These are phyloP conservation scores for Paxillus ammoniavirescens DNA, from an alignment of 768 basidiomycete species.

Conservation along the genomic window DNA sequence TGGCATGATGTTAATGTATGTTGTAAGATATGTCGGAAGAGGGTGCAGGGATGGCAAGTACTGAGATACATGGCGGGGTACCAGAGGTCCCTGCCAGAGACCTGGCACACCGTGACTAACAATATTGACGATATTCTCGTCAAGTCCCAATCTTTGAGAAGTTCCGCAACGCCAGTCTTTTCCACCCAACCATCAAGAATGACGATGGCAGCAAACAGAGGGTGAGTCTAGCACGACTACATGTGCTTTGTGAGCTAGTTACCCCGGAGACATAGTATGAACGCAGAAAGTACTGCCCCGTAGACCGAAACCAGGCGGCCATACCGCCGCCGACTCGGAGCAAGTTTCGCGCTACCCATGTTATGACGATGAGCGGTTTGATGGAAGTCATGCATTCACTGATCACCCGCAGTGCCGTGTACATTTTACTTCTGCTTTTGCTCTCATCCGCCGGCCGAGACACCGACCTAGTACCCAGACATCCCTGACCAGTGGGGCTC, in stretches of 20 bases:
- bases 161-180: conserved; percentile 60
- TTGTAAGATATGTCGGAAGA: background rate
- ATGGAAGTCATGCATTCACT: conserved; percentile 9
- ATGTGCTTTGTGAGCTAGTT: background rate
- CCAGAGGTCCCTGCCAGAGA: conserved; percentile 18
- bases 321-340: too few relatives aligned
- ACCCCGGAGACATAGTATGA: background rate
- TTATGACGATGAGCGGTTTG: background rate
- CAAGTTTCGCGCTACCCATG: too few relatives aligned
- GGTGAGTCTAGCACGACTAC: conserved; percentile 76
- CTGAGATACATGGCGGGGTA: conserved; percentile 10
- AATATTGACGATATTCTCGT: background rate
- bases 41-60: background rate
- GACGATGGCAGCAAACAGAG: conserved; percentile 67
- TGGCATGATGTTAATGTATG: conserved; percentile 26
- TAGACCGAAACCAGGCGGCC: conserved; percentile 76
- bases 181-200: conserved; percentile 71
- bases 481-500: conserved; percentile 5
- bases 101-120: conserved; percentile 15
- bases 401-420: background rate
- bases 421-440: background rate
- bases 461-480: background rate
- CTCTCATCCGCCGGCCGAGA: background rate
- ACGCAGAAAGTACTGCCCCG: conserved; percentile 50
- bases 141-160: conserved; percentile 56